Evolutionary conservation across 352 stramenopile genomes (phyloP).

Genomic region (Globisporangium spinosum): DNA sequence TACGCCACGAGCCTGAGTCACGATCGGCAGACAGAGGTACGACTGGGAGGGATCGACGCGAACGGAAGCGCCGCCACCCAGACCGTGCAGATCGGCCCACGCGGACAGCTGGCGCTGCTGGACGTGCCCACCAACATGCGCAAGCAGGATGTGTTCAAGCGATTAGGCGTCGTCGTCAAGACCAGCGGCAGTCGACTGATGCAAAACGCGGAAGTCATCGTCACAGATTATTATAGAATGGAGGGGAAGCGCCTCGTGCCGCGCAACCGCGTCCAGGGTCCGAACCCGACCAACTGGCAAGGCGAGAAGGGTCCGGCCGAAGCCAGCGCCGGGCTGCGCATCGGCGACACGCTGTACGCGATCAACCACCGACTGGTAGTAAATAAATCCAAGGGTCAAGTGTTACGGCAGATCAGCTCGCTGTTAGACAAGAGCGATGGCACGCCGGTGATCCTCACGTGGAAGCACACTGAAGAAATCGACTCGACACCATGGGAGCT

Average conservation of each 20-base stretch:
- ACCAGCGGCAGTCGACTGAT: conserved; percentile 81
- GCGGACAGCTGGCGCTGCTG: conserved; percentile 64
- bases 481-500: conserved; percentile 73
- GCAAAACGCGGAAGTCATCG: conserved; percentile 79
- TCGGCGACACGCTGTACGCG: conserved; percentile 79
- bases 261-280: conserved; percentile 63
- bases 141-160: conserved; percentile 75
- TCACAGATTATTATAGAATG: conserved; percentile 77
- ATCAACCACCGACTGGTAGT: conserved; percentile 86
- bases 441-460: conserved; percentile 67
- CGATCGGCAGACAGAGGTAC: conserved; percentile 81
- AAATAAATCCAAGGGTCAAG: conserved; percentile 84
- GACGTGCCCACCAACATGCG: conserved; percentile 45
- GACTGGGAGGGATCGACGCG: conserved; percentile 44
- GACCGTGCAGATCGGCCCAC: conserved; percentile 67
- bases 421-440: conserved; percentile 73
- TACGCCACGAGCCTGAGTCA: conserved; percentile 85
- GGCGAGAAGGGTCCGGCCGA: conserved; percentile 72
- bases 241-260: conserved; percentile 76
- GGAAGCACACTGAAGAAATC: conserved; percentile 80
- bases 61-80: conserved; percentile 26
- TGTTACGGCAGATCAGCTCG: conserved; percentile 76
- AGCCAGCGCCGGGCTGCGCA: conserved; percentile 64
- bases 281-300: conserved; percentile 59
- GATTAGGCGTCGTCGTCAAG: conserved; percentile 76